Percentiles rank a stretch among this genome's conserved stretches.
These are phyloP conservation scores for Chamaecrista fasciculata DNA, from an alignment of 306 rosid genomes.

Conservation along the genomic window DNA sequence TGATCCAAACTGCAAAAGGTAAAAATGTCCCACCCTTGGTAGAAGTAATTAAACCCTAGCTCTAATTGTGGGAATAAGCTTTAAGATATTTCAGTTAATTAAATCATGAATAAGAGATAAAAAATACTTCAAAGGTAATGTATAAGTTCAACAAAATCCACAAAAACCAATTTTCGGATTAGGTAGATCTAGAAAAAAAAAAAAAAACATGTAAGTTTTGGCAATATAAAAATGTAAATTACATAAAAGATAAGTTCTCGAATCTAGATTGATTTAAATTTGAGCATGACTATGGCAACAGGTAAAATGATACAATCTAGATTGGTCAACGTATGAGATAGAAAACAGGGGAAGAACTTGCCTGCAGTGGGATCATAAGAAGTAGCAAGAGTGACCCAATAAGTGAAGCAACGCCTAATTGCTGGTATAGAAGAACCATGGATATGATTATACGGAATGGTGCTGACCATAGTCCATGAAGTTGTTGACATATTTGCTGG, in stretches of 20 bases:
- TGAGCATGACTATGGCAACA: not conserved
- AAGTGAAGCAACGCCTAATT: slow-evolving; percentile 87
- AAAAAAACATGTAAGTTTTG: too few relatives aligned
- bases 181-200: too few relatives aligned
- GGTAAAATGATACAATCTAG: not conserved
- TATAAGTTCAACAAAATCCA: not conserved
- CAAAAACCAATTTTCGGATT: not conserved
- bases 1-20: not conserved
- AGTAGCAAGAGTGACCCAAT: slow-evolving; percentile 62
- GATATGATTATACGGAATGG: slow-evolving; percentile 76
- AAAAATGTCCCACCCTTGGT: not conserved
- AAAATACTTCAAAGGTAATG: not conserved
- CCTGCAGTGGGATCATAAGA: slow-evolving; percentile 77
- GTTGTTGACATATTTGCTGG: slow-evolving; percentile 74
- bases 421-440: slow-evolving; percentile 85
- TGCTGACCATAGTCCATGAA: slow-evolving; percentile 87
- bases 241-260: not conserved
- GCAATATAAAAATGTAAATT: not conserved
- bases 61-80: not conserved
- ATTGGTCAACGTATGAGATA: not conserved
- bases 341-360: slow-evolving; percentile 23
- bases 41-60: not conserved
- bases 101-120: not conserved
- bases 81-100: not conserved
- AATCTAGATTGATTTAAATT: not conserved